phyloP scores from a whole-genome alignment of 2,329 filamentous ascomycete genomes.

The Calonectria henricotiae region DNA sequence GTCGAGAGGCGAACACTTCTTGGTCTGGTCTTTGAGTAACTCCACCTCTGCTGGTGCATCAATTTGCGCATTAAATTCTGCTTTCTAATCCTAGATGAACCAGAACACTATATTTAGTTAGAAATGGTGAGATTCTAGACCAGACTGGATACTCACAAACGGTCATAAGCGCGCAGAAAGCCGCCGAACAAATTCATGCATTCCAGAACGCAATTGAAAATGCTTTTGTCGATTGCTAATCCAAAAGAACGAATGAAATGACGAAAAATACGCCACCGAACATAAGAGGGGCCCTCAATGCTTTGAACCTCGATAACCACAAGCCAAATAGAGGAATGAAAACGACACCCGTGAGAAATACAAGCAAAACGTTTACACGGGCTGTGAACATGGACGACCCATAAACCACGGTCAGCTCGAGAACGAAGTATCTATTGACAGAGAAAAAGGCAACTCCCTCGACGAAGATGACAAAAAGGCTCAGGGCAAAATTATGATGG shows the following conservation, averaged over 20 bases:
- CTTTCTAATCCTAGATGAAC: not conserved
- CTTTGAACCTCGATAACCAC: slow-evolving; percentile 6
- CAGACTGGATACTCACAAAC: not conserved
- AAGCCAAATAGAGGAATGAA: slow-evolving; percentile 8
- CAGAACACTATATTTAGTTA: not conserved
- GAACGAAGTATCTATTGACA: slow-evolving; percentile 9
- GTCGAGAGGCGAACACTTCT: not conserved
- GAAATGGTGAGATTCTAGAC: not conserved
- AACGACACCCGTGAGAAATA: not conserved
- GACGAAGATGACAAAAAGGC: slow-evolving; percentile 22
- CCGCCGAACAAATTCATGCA: slow-evolving; percentile 10
- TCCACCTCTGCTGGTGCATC: slow-evolving; percentile 5
- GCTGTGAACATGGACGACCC: slow-evolving; percentile 5
- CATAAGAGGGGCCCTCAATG: not conserved
- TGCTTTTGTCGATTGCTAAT: slow-evolving; percentile 10
- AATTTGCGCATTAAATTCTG: not conserved
- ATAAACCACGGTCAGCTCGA: not conserved
- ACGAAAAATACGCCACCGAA: not conserved
- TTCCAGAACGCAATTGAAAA: slow-evolving; percentile 18
- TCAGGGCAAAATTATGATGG: slow-evolving; percentile 24
- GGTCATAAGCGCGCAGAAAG: slow-evolving; percentile 2
- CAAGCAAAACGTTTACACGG: not conserved
- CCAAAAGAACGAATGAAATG: slow-evolving; percentile 3
- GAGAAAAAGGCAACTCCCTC: slow-evolving; percentile 29
- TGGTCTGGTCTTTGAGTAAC: not conserved